These are phyloP conservation scores for Botryotinia globosa DNA, from an alignment of 2,329 filamentous ascomycete genomes.

Conservation along the genomic window DNA sequence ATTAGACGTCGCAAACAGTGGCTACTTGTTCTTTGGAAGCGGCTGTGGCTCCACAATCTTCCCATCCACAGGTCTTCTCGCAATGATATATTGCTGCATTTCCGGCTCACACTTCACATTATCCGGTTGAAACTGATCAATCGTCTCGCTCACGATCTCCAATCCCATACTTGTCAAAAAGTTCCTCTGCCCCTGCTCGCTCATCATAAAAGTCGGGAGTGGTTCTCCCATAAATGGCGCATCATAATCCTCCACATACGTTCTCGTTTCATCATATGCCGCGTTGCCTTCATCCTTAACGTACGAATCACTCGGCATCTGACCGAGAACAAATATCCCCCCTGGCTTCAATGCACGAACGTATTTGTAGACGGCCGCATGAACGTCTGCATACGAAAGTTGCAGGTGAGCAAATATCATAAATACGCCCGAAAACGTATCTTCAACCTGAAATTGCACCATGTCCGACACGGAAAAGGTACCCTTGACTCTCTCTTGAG, in stretches of 20 bases:
- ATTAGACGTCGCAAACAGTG: background rate
- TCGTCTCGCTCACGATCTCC: slow-evolving; percentile 30
- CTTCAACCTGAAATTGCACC: slow-evolving; percentile 28
- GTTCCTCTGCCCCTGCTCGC: slow-evolving; percentile 27
- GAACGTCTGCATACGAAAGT: slow-evolving; percentile 34
- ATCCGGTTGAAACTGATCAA: slow-evolving; percentile 30
- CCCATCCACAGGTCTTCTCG: slow-evolving; percentile 14
- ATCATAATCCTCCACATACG: slow-evolving; percentile 31
- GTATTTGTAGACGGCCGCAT: slow-evolving; percentile 30
- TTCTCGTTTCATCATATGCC: slow-evolving; percentile 36
- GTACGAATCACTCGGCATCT: slow-evolving; percentile 33
- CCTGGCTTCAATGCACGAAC: slow-evolving; percentile 31
- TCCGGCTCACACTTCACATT: slow-evolving; percentile 26
- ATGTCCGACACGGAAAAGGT: slow-evolving; percentile 26
- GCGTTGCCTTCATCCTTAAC: slow-evolving; percentile 30
- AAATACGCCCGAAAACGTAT: slow-evolving; percentile 33
- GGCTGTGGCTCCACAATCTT: slow-evolving; percentile 17
- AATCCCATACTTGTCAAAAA: slow-evolving; percentile 31
- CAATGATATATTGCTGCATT: slow-evolving; percentile 23
- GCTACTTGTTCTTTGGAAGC: slow-evolving; percentile 12
- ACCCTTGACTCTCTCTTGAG: slow-evolving; percentile 22
- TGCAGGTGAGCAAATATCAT: slow-evolving; percentile 37
- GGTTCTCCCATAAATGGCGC: slow-evolving; percentile 32
- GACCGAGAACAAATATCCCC: slow-evolving; percentile 35
- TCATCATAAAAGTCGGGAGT: slow-evolving; percentile 30